Conservation (phyloP, 1,284 basidiomycete genomes). For the Papiliotrema terrestris region DNA sequence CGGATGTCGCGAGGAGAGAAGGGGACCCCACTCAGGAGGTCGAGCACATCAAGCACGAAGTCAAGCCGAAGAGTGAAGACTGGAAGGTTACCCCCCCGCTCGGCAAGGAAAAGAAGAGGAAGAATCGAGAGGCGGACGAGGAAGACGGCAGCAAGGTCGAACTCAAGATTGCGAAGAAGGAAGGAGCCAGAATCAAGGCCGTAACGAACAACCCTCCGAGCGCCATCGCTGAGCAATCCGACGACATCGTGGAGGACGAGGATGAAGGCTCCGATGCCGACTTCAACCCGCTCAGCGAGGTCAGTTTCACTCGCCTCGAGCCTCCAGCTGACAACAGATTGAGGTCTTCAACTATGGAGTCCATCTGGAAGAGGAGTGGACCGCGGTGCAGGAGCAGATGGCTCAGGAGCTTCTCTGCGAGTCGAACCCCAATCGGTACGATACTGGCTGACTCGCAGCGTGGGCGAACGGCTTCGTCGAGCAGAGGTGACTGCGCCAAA, state of each 20-base stretch:
- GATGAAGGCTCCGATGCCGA: background rate
- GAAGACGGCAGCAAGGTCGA: background rate
- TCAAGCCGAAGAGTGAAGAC: too few relatives aligned
- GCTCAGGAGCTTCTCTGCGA: background rate
- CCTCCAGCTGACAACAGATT: slow-evolving; percentile 3
- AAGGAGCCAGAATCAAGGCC: background rate
- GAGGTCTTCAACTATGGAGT: slow-evolving; percentile 11
- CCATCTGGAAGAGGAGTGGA: slow-evolving; percentile 26
- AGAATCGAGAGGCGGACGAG: too few relatives aligned
- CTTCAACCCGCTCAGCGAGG: background rate
- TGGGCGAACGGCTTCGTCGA: slow-evolving; percentile 84
- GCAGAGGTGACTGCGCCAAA: slow-evolving; percentile 56
- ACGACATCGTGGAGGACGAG: background rate
- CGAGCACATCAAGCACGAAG: too few relatives aligned
- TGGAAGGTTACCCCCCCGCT: too few relatives aligned
- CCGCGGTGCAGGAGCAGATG: slow-evolving; percentile 22
- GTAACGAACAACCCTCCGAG: background rate
- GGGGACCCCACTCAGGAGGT: too few relatives aligned
- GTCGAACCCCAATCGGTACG: too few relatives aligned
- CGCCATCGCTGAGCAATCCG: background rate
- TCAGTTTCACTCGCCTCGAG: background rate
- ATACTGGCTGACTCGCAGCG: background rate
- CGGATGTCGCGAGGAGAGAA: too few relatives aligned
- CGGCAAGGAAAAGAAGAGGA: too few relatives aligned
- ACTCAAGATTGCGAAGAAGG: background rate